Evolutionary conservation across 2,329 filamentous ascomycete species (phyloP).

Genomic region (Salinomyces thailandicus): DNA sequence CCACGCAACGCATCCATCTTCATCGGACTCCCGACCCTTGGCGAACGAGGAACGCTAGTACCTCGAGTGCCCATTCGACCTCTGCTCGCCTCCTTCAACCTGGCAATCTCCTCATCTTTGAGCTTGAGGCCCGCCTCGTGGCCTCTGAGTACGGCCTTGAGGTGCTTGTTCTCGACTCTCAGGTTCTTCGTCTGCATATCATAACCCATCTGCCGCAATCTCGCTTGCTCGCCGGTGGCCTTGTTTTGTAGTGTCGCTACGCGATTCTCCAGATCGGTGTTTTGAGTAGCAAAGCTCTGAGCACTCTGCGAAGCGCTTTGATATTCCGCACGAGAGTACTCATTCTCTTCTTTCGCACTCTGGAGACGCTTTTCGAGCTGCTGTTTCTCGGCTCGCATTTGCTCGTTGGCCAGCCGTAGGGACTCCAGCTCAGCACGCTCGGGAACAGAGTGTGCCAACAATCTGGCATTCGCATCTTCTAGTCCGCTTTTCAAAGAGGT

Average conservation of each 20-base stretch:
- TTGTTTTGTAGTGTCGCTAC: constrained; percentile 15
- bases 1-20: constrained; percentile 13
- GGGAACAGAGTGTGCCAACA: constrained; percentile 21
- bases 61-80: constrained; percentile 27
- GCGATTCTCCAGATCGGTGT: constrained; percentile 35
- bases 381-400: constrained; percentile 12
- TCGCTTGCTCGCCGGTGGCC: constrained; percentile 20
- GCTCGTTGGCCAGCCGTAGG: constrained; percentile 13
- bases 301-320: constrained; percentile 46
- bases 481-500: constrained; percentile 21
- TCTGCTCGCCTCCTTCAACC: constrained; percentile 23
- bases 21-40: constrained; percentile 23
- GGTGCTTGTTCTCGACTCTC: constrained; percentile 17
- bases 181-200: constrained; percentile 15
- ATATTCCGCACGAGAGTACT: constrained; percentile 50
- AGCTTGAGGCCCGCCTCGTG: constrained; percentile 20
- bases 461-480: constrained; percentile 17
- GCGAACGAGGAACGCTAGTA: constrained; percentile 27
- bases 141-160: constrained; percentile 19
- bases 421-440: constrained; percentile 25
- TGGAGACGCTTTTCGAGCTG: constrained; percentile 23
- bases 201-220: constrained; percentile 16
- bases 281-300: constrained; percentile 37
- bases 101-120: constrained; percentile 26
- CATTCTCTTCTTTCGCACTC: constrained; percentile 37